Base-by-base conservation (phyloP, 805 yeast species). In the Saccharomycopsis vini region DNA sequence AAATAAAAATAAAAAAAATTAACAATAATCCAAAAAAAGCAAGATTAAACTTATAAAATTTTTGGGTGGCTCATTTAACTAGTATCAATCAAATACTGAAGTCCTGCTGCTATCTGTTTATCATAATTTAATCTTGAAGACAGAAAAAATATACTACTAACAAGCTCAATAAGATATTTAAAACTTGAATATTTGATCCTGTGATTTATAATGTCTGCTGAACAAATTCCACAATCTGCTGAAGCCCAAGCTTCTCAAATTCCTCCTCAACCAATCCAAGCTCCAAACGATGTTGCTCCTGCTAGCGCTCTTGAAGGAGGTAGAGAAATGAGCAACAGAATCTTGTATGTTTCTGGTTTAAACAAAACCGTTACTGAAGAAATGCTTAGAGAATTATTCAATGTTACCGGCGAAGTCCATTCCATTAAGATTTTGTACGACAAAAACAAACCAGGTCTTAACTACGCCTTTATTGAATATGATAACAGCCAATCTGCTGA, bases 401-500 rank as follows among this genome's bases (percentile, higher is more conserved):
- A 76, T 34, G 69, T 67, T 18, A 74, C 77, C 23, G 84, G 86
- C 23, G 66, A 73, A 21, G 74, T 83, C 36, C 71, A 73, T 50
- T 68, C 77, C 19, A 75, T 84, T 46, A 87, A 85, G 62, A 67
- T 88, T 35, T 66, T 87, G 48, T 72, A 76, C 49, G 95, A 87
- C 56, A 84, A 83, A 61, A 84, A 83, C 60, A 69, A 71, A 50
- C 74, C 73, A 7, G 84, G 85, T 12, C 78, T 74, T 59, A 82
- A 82, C 58, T 88, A 86, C 61, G 94, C 94, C 2, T 87, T 88
- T 60, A 75, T 88, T 43, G 95, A 86, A 61, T 87, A 74, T 53
- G 76, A 69, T 21, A 65, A 64, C 40, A 70, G 75, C 33, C 67
- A 64, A 26, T 67, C 69, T 26, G 95, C 95, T 2, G 71, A 69